Percentiles rank a stretch among this genome's conserved stretches.
phyloP scores from a whole-genome alignment of 2,329 filamentous ascomycete genomes.

The Cercospora canescens region DNA sequence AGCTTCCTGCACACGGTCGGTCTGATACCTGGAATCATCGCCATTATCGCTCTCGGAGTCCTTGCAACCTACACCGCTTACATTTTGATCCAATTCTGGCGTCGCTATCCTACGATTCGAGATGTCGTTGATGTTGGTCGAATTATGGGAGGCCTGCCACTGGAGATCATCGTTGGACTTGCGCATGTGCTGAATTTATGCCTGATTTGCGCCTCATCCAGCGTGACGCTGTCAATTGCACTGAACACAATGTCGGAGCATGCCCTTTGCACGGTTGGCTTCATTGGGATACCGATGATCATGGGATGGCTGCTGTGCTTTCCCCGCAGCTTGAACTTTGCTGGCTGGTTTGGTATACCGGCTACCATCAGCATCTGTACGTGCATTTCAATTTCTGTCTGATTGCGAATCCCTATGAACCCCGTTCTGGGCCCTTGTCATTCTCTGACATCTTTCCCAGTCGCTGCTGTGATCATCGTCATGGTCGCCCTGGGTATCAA shows the following conservation, averaged over 20 bases:
- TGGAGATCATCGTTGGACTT: slow-evolving; percentile 8
- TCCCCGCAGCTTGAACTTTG: slow-evolving; percentile 18
- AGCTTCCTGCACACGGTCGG: slow-evolving; percentile 54
- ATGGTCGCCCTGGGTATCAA: slow-evolving; percentile 1
- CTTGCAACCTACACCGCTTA: slow-evolving; percentile 52
- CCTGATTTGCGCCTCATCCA: slow-evolving; percentile 18
- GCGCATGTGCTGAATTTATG: slow-evolving; percentile 19
- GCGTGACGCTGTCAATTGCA: slow-evolving; percentile 16
- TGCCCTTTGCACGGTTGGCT: slow-evolving; percentile 15
- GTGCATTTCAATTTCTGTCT: slow-evolving; percentile 60
- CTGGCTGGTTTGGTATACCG: slow-evolving; percentile 27
- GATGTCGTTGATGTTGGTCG: slow-evolving; percentile 40
- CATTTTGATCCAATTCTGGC: slow-evolving; percentile 39
- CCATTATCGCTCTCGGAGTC: slow-evolving; percentile 53
- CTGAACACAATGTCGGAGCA: slow-evolving; percentile 17
- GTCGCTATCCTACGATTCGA: slow-evolving; percentile 39
- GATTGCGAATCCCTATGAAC: neutral
- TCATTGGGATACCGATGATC: slow-evolving; percentile 19
- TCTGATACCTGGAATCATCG: slow-evolving; percentile 53
- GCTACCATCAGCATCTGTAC: slow-evolving; percentile 52
- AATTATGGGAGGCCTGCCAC: slow-evolving; percentile 35
- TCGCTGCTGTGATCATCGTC: slow-evolving; percentile 1
- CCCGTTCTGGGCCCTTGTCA: too few relatives aligned
- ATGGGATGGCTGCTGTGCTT: slow-evolving; percentile 17
- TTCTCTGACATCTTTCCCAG: neutral